phyloP scores from a whole-genome alignment of 345 rosid species.

The Populus tremula region DNA sequence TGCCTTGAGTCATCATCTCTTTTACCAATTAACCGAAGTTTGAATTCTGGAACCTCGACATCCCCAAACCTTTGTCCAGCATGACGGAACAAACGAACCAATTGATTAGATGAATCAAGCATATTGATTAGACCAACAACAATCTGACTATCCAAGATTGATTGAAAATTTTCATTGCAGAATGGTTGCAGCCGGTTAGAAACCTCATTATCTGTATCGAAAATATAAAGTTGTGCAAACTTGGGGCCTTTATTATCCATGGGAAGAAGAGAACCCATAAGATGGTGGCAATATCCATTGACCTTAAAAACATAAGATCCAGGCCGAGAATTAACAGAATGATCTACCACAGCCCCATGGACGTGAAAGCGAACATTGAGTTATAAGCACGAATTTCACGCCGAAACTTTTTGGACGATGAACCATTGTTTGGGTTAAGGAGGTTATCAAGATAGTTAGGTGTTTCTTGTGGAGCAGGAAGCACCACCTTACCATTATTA shows the following conservation, averaged over 20 bases:
- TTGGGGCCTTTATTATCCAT: accelerated
- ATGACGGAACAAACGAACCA: background rate
- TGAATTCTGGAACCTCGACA: background rate
- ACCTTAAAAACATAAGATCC: background rate
- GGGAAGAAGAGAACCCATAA: background rate
- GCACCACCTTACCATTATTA: too few species aligned
- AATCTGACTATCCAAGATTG: background rate
- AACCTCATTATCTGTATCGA: background rate
- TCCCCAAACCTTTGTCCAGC: background rate
- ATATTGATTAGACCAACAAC: background rate
- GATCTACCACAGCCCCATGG: too few species aligned
- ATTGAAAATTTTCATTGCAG: accelerated
- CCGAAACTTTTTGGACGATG: background rate
- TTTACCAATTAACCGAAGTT: background rate
- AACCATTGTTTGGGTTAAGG: too few species aligned
- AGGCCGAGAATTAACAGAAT: background rate
- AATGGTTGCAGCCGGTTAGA: background rate
- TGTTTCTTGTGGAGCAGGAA: too few species aligned
- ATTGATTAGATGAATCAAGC: background rate
- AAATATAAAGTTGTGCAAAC: conserved; percentile 7
- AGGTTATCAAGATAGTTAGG: too few species aligned
- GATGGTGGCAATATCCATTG: background rate
- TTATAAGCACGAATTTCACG: background rate
- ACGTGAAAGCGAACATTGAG: background rate
- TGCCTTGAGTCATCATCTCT: background rate